A percentile compares a stretch with the other conserved stretches of the same genome.
Conservation (phyloP, 495 filamentous ascomycete genomes). For the Penicillium fimorum region DNA sequence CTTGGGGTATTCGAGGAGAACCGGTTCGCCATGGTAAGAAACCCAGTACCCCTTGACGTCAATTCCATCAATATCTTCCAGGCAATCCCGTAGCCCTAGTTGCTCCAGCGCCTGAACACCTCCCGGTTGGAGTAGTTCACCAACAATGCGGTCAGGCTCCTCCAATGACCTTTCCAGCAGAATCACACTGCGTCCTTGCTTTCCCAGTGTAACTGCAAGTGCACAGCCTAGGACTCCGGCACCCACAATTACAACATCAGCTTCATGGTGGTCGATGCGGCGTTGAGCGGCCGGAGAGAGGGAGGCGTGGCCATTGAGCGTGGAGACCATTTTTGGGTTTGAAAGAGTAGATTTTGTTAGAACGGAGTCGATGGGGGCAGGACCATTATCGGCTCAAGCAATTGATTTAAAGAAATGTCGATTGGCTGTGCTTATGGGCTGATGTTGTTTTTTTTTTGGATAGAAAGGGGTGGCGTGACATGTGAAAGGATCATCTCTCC, state of each 20-base stretch:
- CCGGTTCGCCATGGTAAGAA: conserved; percentile 73
- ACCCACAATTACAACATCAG: conserved; percentile 85
- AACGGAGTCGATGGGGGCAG: conserved; percentile 3
- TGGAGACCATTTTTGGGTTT: conserved; percentile 23
- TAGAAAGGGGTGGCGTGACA: conserved; percentile 38
- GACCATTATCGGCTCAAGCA: conserved; percentile 5
- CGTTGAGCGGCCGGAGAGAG: conserved; percentile 37
- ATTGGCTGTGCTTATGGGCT: conserved; percentile 20
- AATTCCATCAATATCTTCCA: conserved; percentile 88
- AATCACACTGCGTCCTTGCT: conserved; percentile 90
- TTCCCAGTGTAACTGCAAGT: conserved; percentile 76
- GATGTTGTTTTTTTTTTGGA: conserved; percentile 18
- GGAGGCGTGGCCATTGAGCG: conserved; percentile 30
- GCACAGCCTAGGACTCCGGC: conserved; percentile 89
- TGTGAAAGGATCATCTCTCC: conserved; percentile 33
- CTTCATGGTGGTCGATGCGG: conserved; percentile 53
- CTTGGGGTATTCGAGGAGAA: conserved; percentile 72
- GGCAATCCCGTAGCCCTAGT: conserved; percentile 74
- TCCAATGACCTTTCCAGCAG: conserved; percentile 85
- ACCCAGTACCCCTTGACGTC: conserved; percentile 82
- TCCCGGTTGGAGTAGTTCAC: conserved; percentile 91
- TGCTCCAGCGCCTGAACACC: conserved; percentile 78
- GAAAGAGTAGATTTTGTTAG: conserved; percentile 4
- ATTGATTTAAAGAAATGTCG: conserved; percentile 10
- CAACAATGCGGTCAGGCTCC: conserved; percentile 95